Conservation (phyloP, 1,284 basidiomycete genomes). For the Cryptococcus amylolentus region DNA sequence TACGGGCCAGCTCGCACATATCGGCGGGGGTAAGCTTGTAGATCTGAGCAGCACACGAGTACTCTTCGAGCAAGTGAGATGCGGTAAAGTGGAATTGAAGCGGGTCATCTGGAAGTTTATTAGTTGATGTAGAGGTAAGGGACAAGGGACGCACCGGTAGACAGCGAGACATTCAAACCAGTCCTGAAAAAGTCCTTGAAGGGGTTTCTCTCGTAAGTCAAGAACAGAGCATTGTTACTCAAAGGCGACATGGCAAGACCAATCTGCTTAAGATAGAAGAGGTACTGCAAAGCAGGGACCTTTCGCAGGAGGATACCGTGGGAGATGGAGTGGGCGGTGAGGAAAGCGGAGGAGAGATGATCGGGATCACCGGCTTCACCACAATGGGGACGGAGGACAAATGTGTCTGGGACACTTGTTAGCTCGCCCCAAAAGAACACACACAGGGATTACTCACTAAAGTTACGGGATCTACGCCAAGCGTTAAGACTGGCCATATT, state of each 20-base stretch:
- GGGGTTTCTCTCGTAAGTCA: conserved; percentile 94
- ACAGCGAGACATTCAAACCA: conserved; percentile 93
- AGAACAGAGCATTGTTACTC: conserved; percentile 95
- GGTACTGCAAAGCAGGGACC: conserved; percentile 81
- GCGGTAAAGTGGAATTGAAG: conserved; percentile 94
- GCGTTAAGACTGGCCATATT: conserved; percentile 93
- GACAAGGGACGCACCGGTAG: conserved; percentile 71
- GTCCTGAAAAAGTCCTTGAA: conserved; percentile 95
- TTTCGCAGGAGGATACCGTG: conserved; percentile 97
- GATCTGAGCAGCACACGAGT: conserved; percentile 95
- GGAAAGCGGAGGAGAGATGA: conserved; percentile 91
- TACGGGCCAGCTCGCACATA: conserved; percentile 85
- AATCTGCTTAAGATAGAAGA: conserved; percentile 96
- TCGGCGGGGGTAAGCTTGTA: conserved; percentile 74
- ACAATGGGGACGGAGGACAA: conserved; percentile 93
- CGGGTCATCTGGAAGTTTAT: conserved; percentile 35
- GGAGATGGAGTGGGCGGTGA: conserved; percentile 96
- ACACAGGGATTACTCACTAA: conserved; percentile 63
- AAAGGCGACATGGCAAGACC: conserved; percentile 97
- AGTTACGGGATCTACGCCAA: conserved; percentile 81
- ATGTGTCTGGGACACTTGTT: conserved; percentile 60
- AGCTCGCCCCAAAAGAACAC: neutral
- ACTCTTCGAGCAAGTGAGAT: conserved; percentile 92
- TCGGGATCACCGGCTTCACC: conserved; percentile 99
- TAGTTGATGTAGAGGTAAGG: neutral